phyloP scores from a whole-genome alignment of 2,329 filamentous ascomycete species.

The Xylaria sp. region DNA sequence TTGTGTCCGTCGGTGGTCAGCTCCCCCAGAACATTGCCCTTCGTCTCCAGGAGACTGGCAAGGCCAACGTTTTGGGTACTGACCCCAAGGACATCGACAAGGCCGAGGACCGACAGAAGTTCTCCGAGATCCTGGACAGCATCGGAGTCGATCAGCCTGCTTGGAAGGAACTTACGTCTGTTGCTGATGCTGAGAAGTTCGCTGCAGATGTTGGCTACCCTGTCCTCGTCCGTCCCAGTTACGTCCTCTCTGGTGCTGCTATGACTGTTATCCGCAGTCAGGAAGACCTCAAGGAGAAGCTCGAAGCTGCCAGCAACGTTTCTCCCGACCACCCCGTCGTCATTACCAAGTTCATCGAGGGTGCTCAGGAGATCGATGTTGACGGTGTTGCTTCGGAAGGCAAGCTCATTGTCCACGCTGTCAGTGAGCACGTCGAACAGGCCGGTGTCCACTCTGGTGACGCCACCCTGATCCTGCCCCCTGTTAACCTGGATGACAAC shows the following conservation, averaged over 20 bases:
- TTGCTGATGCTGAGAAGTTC: conserved; percentile 80
- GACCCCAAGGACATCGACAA: conserved; percentile 94
- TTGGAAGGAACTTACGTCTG: conserved; percentile 94
- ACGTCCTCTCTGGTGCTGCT: conserved; percentile 93
- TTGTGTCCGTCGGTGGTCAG: conserved; percentile 93
- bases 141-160: conserved; percentile 95
- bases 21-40: conserved; percentile 96
- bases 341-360: conserved; percentile 97
- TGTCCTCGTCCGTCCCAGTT: conserved; percentile 88
- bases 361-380: conserved; percentile 92
- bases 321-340: conserved; percentile 97
- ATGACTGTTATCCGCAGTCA: conserved; percentile 95
- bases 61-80: conserved; percentile 86
- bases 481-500: conserved; percentile 67
- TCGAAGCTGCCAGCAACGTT: conserved; percentile 81
- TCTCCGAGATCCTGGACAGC: conserved; percentile 93
- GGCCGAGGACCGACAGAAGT: conserved; percentile 96
- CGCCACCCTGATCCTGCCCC: conserved; percentile 88
- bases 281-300: conserved; percentile 89
- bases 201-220: conserved; percentile 83
- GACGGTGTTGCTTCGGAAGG: conserved; percentile 86
- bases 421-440: conserved; percentile 94
- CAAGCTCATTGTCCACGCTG: conserved; percentile 81
- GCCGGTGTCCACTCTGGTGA: conserved; percentile 98
- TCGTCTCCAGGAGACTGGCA: conserved; percentile 83